Evolutionary conservation across 371 early-diverging fungal genomes (phyloP).

Genomic region (Funneliformis caledonium): DNA sequence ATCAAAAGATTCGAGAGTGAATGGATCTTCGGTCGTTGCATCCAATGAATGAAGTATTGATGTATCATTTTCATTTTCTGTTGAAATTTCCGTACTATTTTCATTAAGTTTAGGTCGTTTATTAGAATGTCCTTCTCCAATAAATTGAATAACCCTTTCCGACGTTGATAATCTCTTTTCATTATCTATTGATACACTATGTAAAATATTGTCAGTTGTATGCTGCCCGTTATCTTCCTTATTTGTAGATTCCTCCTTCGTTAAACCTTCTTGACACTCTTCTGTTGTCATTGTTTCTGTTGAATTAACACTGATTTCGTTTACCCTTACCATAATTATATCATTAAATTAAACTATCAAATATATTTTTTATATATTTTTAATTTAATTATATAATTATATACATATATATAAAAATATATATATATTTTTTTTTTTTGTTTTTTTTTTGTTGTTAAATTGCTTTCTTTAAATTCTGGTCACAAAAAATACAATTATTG

Average conservation of each 20-base stretch:
- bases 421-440: too few species aligned
- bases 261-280: not conserved
- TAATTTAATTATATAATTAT: too few species aligned
- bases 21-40: conserved; percentile 65
- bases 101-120: not conserved
- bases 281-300: not conserved
- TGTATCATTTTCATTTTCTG: not conserved
- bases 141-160: not conserved
- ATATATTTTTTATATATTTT: too few species aligned
- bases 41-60: not conserved
- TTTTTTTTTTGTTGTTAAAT: too few species aligned
- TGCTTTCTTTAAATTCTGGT: too few species aligned
- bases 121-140: not conserved
- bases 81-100: not conserved
- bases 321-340: not conserved
- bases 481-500: too few species aligned
- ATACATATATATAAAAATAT: too few species aligned
- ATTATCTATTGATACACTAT: not conserved
- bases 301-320: not conserved
- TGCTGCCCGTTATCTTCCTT: not conserved
- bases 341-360: not conserved
- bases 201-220: not conserved
- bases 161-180: not conserved
- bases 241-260: not conserved
- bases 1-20: conserved; percentile 79